phyloP scores from a whole-genome alignment of 2,329 filamentous ascomycete genomes.

The Pyrenochaeta sp. region DNA sequence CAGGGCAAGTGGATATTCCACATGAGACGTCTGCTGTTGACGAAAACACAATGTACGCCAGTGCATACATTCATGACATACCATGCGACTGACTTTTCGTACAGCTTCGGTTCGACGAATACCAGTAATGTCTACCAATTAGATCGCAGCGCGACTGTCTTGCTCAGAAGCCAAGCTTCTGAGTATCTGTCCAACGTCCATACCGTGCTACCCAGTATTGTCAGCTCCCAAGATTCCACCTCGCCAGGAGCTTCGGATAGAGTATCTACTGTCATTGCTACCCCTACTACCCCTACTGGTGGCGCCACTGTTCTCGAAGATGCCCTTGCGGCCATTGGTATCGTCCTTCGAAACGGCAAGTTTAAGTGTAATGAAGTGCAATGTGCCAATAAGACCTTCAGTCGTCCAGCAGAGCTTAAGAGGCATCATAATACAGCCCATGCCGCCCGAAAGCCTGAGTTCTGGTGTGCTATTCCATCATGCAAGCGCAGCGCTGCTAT shows the following conservation, averaged over 20 bases:
- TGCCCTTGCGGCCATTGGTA: background rate
- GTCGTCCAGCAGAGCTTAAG: constrained; percentile 2
- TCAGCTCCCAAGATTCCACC: background rate
- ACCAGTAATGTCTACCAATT: too few relatives aligned
- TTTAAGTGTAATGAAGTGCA: background rate
- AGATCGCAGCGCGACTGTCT: background rate
- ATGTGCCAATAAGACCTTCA: background rate
- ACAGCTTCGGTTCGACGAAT: background rate
- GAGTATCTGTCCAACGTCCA: background rate
- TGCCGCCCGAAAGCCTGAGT: constrained; percentile 2
- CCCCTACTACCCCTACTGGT: background rate
- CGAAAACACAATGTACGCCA: background rate
- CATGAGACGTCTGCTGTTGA: background rate
- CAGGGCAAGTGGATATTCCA: background rate
- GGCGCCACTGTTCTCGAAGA: background rate
- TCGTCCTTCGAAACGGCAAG: background rate
- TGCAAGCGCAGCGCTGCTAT: background rate
- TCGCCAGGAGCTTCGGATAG: background rate
- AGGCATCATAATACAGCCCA: constrained; percentile 1
- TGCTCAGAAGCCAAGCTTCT: background rate
- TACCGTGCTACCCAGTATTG: background rate
- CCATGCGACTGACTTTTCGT: background rate
- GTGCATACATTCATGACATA: too few relatives aligned
- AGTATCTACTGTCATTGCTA: background rate
- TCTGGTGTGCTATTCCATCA: constrained; percentile 4